These are phyloP conservation scores for Penicillium malachiteum DNA, from an alignment of 495 filamentous ascomycete genomes.

Conservation along the genomic window DNA sequence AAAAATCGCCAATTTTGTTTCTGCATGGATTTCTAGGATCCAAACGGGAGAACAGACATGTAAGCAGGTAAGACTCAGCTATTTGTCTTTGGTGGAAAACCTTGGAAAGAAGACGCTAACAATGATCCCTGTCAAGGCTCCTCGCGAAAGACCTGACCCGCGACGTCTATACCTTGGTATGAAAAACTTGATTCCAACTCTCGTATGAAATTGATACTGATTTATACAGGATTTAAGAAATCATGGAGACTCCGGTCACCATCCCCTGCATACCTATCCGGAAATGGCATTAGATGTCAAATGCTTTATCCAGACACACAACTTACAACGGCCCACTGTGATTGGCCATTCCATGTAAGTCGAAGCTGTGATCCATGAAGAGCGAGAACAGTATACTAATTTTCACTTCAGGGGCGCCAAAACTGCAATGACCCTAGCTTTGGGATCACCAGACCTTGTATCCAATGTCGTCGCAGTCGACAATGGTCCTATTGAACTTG, in stretches of 20 bases:
- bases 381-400: not conserved
- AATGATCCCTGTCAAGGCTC: constrained; percentile 39
- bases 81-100: constrained; percentile 30
- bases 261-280: constrained; percentile 66
- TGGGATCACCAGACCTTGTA: constrained; percentile 58
- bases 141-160: constrained; percentile 8
- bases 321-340: constrained; percentile 58
- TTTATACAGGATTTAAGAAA: constrained; percentile 71
- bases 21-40: constrained; percentile 22
- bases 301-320: constrained; percentile 66
- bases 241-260: constrained; percentile 79
- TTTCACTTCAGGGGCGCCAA: constrained; percentile 68
- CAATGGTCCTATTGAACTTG: constrained; percentile 75
- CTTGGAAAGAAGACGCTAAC: constrained; percentile 37
- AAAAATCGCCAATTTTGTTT: constrained; percentile 12
- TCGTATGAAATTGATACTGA: not conserved
- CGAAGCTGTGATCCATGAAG: not conserved
- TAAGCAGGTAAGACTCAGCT: constrained; percentile 67
- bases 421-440: constrained; percentile 75
- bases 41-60: constrained; percentile 74
- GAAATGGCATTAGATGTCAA: constrained; percentile 78
- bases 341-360: constrained; percentile 41
- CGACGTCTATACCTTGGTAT: constrained; percentile 13
- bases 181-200: not conserved
- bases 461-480: constrained; percentile 70